Conservation (phyloP, 129 eudicot species). For the Chrysanthemum makinoi region DNA sequence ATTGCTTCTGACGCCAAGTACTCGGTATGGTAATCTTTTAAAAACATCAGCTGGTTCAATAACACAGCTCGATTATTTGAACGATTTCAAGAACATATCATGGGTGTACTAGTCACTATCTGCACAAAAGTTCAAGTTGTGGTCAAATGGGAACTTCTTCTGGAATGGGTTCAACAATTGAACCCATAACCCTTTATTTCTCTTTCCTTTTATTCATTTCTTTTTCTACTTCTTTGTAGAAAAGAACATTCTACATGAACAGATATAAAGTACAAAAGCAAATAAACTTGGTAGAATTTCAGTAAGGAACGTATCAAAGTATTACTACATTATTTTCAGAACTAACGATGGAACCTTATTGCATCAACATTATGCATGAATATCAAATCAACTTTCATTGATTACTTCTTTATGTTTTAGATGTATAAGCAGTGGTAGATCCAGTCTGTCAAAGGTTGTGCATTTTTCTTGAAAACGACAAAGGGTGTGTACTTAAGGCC, state of each 20-base stretch:
- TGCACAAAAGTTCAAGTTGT: neutral
- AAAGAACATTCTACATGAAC: conserved; percentile 2
- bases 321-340: neutral
- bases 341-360: neutral
- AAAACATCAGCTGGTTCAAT: neutral
- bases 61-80: neutral
- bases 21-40: neutral
- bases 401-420: too few relatives aligned
- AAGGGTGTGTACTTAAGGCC: too few relatives aligned
- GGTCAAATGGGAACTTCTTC: conserved; percentile 14
- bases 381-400: too few relatives aligned
- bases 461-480: neutral
- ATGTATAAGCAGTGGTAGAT: too few relatives aligned
- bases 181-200: neutral
- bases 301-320: neutral
- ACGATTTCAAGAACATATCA: conserved; percentile 9
- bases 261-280: neutral
- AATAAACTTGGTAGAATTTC: neutral
- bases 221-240: conserved; percentile 10
- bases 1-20: too few relatives aligned
- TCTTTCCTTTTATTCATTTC: neutral
- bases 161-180: conserved; percentile 3
- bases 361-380: too few relatives aligned
- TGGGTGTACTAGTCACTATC: neutral
- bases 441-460: neutral